Conservation (phyloP, 768 basidiomycete genomes). For the Auricularia sp. region DNA sequence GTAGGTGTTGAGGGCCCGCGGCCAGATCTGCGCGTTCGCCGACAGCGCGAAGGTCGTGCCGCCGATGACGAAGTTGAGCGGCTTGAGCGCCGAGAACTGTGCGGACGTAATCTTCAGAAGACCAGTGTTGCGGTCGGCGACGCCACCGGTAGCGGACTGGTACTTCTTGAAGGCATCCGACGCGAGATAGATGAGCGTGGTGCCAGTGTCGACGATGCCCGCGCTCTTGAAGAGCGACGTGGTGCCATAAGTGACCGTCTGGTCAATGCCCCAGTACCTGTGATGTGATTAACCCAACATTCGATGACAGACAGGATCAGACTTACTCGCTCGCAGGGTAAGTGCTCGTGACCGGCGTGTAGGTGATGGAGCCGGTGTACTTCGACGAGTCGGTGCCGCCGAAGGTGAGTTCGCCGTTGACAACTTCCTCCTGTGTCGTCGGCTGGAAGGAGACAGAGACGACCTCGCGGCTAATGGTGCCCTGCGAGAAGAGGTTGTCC, state of each 20-base stretch:
- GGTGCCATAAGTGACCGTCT: conserved; percentile 29
- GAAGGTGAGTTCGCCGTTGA: conserved; percentile 48
- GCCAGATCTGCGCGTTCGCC: conserved; percentile 63
- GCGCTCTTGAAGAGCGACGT: conserved; percentile 26
- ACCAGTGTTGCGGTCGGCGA: conserved; percentile 42
- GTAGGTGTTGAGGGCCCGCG: conserved; percentile 43
- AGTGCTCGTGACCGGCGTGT: conserved; percentile 33
- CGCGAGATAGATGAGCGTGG: conserved; percentile 24
- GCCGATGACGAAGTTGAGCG: conserved; percentile 44
- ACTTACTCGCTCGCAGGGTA: conserved; percentile 36
- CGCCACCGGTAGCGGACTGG: conserved; percentile 43
- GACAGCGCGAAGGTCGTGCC: conserved; percentile 47
- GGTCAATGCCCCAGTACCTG: conserved; percentile 38
- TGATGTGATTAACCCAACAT: not conserved
- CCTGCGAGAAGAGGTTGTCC: conserved; percentile 44
- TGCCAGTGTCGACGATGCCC: conserved; percentile 46
- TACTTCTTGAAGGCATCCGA: conserved; percentile 47
- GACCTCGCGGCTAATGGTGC: conserved; percentile 33
- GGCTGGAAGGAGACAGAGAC: conserved; percentile 47
- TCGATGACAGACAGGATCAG: not conserved
- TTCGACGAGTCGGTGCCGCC: conserved; percentile 41
- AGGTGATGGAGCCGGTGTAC: conserved; percentile 28
- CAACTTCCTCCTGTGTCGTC: conserved; percentile 23
- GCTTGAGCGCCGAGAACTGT: conserved; percentile 41
- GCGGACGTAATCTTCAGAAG: conserved; percentile 41